Conservation (phyloP, 129 eudicot genomes). For the Pittosporum tobira region DNA sequence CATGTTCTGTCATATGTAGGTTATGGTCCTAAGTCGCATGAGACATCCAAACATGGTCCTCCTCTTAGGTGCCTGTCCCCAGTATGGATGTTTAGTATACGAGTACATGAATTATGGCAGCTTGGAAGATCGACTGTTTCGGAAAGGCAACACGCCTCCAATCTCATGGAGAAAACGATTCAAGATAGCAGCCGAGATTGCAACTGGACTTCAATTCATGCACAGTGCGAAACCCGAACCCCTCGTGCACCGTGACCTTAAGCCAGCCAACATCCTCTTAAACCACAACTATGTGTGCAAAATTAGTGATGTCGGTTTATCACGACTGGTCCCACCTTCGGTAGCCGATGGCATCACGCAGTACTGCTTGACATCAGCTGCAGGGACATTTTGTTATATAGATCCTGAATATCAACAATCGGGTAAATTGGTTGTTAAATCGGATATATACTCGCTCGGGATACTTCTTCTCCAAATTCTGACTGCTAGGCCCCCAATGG, state of each 20-base stretch:
- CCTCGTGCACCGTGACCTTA: conserved; percentile 65
- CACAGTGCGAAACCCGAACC: conserved; percentile 64
- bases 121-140: conserved; percentile 51
- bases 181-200: conserved; percentile 49
- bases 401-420: conserved; percentile 77
- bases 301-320: conserved; percentile 57
- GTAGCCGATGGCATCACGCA: conserved; percentile 51
- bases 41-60: conserved; percentile 72
- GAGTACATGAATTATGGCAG: conserved; percentile 61
- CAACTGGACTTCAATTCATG: conserved; percentile 47
- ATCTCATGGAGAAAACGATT: conserved; percentile 52
- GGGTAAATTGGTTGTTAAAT: conserved; percentile 49
- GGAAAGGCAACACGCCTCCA: conserved; percentile 46
- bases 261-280: conserved; percentile 61
- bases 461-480: conserved; percentile 52
- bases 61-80: conserved; percentile 62
- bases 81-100: conserved; percentile 54
- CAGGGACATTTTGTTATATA: conserved; percentile 67
- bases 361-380: conserved; percentile 60
- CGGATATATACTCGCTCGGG: conserved; percentile 52
- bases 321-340: conserved; percentile 51
- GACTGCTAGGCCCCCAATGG: conserved; percentile 58
- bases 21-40: conserved; percentile 46
- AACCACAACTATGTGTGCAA: conserved; percentile 48
- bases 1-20: conserved; percentile 18